Base-by-base conservation (phyloP, 306 rosid genomes). In the Benincasa hispida region DNA sequence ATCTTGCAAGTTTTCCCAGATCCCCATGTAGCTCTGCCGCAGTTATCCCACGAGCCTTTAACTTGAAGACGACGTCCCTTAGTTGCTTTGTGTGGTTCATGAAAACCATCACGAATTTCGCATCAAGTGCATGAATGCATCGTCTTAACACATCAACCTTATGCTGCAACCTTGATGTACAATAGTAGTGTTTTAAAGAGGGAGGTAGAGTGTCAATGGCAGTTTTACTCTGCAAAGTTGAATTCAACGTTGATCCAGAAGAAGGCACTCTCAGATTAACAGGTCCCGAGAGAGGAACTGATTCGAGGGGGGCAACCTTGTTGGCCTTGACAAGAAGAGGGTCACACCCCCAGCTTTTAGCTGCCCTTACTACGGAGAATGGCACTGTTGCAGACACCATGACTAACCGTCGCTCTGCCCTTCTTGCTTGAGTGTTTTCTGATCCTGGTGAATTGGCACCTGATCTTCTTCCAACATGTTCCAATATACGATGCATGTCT, bases 321-420 rank as follows among this genome's bases (percentile, higher is more conserved):
- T 87, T 91, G 72, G 96, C 96, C 84, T 89, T 96, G 81, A 91
- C 96, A 53, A 93, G 96, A 85, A 88, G 86, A 2, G 97, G 91
- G 28, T 87, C 87, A 55, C 74, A 15, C 27, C 94, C 97, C 98
- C 98, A 93, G 86, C 94, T 90, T 82, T 85, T 85, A 74, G 94
- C 98, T 25, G 97, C 98, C 75, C 97, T 87, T 55, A 91, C 84
- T 47, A 93, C 98, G 34, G 98, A 90, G 83, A 88, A 90, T 6
- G 98, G 98, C 37, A 93, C 89, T 1, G 97, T 93, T 42, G 97
- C 98, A 34, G 98, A 93, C 27, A 93, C 98, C 90, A 93, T 83
- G 57, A 93, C 79, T 13, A 88, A 85, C 74, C 81, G 96, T 9
- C 97, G 96, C 81, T 88, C 89, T 11, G 84, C 68, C 76, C 82